Conservation (phyloP, 1,139 yeast species). For the Taphrina communis region DNA sequence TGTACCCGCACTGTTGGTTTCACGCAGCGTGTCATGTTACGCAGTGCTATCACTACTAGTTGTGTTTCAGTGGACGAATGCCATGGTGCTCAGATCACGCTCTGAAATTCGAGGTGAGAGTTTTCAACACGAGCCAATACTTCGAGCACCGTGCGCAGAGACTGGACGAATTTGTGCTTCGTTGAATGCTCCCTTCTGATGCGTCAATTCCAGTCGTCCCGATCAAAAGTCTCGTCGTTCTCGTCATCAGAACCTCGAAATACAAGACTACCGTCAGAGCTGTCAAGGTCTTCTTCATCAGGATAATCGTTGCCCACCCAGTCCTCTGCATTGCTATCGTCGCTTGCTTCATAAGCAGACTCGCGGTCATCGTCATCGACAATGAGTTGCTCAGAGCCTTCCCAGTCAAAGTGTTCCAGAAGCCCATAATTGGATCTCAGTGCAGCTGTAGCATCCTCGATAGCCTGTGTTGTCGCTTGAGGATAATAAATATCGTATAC, state of each 20-base stretch:
- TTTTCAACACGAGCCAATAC: not conserved
- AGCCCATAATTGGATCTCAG: slow-evolving; percentile 26
- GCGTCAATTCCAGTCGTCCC: slow-evolving; percentile 16
- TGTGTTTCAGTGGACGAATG: not conserved
- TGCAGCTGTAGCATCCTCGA: slow-evolving; percentile 24
- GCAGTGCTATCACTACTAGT: not conserved
- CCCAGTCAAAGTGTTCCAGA: slow-evolving; percentile 38
- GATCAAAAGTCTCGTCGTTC: slow-evolving; percentile 13
- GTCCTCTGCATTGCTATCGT: slow-evolving; percentile 37
- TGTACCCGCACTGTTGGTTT: not conserved
- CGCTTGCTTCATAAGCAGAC: slow-evolving; percentile 5
- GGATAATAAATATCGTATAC: slow-evolving; percentile 39
- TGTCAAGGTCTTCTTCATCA: slow-evolving; percentile 12
- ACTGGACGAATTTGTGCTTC: too few species aligned
- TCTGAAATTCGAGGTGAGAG: too few species aligned
- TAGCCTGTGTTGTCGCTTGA: slow-evolving; percentile 32
- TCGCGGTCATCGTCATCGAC: slow-evolving; percentile 31
- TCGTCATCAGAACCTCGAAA: slow-evolving; percentile 15
- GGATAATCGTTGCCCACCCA: slow-evolving; percentile 38
- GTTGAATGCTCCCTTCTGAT: too few species aligned
- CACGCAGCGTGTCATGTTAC: not conserved
- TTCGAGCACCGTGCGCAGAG: not conserved
- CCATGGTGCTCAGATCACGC: not conserved
- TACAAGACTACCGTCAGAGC: not conserved
- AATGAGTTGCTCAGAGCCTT: slow-evolving; percentile 10